Evolutionary conservation across 495 filamentous ascomycete species (phyloP).

Genomic region (Penicillium odoratum): DNA sequence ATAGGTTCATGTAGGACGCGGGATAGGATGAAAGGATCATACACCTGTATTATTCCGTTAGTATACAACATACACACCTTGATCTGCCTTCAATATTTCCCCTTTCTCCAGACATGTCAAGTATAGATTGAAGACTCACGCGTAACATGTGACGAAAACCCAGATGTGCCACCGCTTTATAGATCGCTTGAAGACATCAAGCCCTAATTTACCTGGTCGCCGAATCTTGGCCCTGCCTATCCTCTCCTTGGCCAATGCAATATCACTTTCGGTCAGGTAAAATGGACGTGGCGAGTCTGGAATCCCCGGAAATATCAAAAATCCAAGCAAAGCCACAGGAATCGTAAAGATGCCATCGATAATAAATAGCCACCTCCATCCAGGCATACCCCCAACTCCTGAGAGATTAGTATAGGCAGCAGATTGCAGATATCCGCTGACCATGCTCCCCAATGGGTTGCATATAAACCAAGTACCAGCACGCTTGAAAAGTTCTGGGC

Average conservation of each 20-base stretch:
- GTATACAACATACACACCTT: neutral
- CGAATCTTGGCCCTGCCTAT: slow-evolving; percentile 26
- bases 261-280: slow-evolving; percentile 39
- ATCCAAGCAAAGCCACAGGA: slow-evolving; percentile 46
- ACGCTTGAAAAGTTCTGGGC: slow-evolving; percentile 40
- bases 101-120: neutral
- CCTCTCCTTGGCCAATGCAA: slow-evolving; percentile 39
- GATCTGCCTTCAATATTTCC: too few relatives aligned
- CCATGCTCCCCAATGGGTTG: slow-evolving; percentile 37
- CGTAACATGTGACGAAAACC: slow-evolving; percentile 46
- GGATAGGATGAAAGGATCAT: slow-evolving; percentile 48
- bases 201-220: slow-evolving; percentile 35
- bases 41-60: slow-evolving; percentile 22
- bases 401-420: slow-evolving; percentile 49
- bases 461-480: slow-evolving; percentile 40
- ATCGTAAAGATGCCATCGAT: slow-evolving; percentile 53
- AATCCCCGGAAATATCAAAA: slow-evolving; percentile 48
- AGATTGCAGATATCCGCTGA: slow-evolving; percentile 45
- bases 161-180: slow-evolving; percentile 49
- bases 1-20: slow-evolving; percentile 43
- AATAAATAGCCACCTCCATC: slow-evolving; percentile 52
- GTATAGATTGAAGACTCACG: slow-evolving; percentile 26
- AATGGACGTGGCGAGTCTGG: slow-evolving; percentile 46
- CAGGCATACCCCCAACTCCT: slow-evolving; percentile 45
- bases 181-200: slow-evolving; percentile 44